Evolutionary conservation across 345 rosid species (phyloP).

Genomic region (Citrus sp.): DNA sequence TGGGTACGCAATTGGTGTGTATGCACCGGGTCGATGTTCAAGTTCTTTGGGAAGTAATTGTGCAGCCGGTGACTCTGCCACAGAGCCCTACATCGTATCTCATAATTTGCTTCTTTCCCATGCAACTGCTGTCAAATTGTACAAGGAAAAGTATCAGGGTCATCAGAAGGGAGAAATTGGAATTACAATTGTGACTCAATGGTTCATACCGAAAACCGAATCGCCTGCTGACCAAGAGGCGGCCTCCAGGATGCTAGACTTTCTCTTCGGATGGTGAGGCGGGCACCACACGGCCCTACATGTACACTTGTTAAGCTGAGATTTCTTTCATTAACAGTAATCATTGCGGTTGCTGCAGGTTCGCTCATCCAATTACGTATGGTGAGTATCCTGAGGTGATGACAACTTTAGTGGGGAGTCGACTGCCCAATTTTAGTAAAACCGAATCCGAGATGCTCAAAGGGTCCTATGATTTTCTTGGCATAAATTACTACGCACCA

Average conservation of each 20-base stretch:
- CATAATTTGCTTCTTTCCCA: constrained; percentile 9
- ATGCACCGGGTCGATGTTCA: constrained; percentile 30
- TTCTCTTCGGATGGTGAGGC: constrained; percentile 12
- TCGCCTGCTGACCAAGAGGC: constrained; percentile 8
- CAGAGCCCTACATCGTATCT: constrained; percentile 6
- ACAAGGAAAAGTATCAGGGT: constrained; percentile 33
- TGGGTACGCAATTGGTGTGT: constrained; percentile 25
- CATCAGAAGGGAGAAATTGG: constrained; percentile 45
- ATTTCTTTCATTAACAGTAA: too few species aligned
- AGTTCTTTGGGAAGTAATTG: constrained; percentile 1
- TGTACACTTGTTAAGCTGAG: too few species aligned
- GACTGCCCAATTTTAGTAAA: constrained; percentile 46
- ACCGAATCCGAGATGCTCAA: constrained; percentile 46
- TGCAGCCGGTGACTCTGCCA: constrained; percentile 14
- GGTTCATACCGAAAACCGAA: constrained; percentile 32
- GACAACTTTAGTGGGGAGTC: constrained; percentile 34
- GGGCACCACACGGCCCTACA: too few species aligned
- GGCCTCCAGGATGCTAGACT: not conserved
- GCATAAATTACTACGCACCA: constrained; percentile 17
- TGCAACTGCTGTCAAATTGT: constrained; percentile 2
- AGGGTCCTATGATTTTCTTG: constrained; percentile 31
- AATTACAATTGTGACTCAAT: constrained; percentile 31
- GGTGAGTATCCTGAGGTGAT: constrained; percentile 52
- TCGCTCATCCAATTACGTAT: constrained; percentile 42
- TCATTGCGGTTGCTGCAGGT: constrained; percentile 15